phyloP scores from a whole-genome alignment of 306 rosid species.

The Acmispon strigosus region DNA sequence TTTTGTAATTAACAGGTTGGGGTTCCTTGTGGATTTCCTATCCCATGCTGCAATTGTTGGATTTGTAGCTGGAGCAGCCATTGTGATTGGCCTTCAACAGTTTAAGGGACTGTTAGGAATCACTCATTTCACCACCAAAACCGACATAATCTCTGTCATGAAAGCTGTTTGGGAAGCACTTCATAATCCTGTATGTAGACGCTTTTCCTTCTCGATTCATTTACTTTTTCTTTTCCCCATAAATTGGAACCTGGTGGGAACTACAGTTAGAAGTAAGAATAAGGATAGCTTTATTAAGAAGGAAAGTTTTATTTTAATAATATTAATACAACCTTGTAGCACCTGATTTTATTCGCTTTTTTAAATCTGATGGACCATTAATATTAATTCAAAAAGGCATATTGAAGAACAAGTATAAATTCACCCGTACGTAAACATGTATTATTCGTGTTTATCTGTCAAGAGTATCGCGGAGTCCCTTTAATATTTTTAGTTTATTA shows the following conservation, averaged over 20 bases:
- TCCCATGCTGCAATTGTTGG: constrained; percentile 73
- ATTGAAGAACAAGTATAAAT: too few species aligned
- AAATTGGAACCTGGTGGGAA: not conserved
- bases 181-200: constrained; percentile 37
- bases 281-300: not conserved
- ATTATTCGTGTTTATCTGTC: too few species aligned
- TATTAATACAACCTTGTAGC: not conserved
- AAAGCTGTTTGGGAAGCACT: constrained; percentile 44
- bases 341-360: not conserved
- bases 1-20: constrained; percentile 37
- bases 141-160: constrained; percentile 59
- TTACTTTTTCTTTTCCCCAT: not conserved
- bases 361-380: not conserved
- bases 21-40: constrained; percentile 66
- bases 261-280: not conserved
- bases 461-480: too few species aligned
- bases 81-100: constrained; percentile 77
- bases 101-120: constrained; percentile 65
- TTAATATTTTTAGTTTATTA: too few species aligned
- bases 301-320: too few species aligned
- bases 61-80: constrained; percentile 72
- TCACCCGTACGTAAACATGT: too few species aligned
- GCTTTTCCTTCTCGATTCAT: not conserved
- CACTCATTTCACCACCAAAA: constrained; percentile 54
- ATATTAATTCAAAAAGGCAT: too few species aligned